phyloP scores from a whole-genome alignment of 2,329 filamentous ascomycete genomes.

The Colletotrichum sp. region DNA sequence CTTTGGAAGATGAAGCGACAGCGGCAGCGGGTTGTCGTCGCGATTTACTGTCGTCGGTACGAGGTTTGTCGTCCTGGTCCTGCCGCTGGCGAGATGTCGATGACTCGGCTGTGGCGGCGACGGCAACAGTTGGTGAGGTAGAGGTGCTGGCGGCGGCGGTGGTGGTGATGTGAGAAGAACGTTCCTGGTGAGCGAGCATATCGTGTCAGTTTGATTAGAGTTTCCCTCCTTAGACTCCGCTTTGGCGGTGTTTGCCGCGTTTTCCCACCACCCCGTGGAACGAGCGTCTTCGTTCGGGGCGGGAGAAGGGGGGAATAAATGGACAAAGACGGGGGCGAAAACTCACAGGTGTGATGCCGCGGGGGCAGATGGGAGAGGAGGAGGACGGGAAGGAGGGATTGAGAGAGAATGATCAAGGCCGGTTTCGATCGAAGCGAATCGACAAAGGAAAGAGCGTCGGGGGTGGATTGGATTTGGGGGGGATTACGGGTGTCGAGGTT shows the following conservation, averaged over 20 bases:
- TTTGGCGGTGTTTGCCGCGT: conserved; percentile 20
- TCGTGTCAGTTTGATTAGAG: conserved; percentile 25
- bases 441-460: conserved; percentile 26
- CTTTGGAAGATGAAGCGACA: background rate
- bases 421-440: conserved; percentile 24
- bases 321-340: conserved; percentile 7
- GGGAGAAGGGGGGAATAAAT: conserved; percentile 18
- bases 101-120: conserved; percentile 10
- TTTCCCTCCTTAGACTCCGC: conserved; percentile 22
- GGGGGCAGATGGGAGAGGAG: conserved; percentile 2
- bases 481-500: conserved; percentile 16
- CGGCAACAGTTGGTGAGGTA: background rate
- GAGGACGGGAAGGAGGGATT: background rate
- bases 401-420: conserved; percentile 15
- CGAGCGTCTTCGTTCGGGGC: conserved; percentile 3
- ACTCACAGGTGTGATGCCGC: conserved; percentile 13
- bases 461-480: conserved; percentile 9
- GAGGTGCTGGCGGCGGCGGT: background rate
- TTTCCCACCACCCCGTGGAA: conserved; percentile 17
- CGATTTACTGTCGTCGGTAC: background rate
- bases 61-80: conserved; percentile 3
- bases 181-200: conserved; percentile 19
- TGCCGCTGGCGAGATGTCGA: conserved; percentile 14
- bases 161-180: conserved; percentile 12
- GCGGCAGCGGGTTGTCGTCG: conserved; percentile 8